Evolutionary conservation across 2,329 filamentous ascomycete genomes (phyloP), one percentile per base, ranked within the genome.

Genomic region (Bipolaris gigantea): DNA sequence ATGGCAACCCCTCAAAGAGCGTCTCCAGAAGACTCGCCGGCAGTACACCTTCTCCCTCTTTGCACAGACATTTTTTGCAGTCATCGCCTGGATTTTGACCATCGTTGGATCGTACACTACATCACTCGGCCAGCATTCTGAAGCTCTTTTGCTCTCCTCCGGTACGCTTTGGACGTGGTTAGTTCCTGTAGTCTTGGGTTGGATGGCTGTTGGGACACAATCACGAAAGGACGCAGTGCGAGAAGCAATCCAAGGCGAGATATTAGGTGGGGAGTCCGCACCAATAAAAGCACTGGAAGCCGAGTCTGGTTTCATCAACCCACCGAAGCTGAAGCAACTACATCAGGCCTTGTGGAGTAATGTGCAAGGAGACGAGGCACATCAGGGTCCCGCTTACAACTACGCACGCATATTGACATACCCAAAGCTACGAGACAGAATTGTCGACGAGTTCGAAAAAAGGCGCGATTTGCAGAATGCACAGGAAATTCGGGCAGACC

Each of bases 101-200:
- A 44, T 44, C 10, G 18, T 44, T 34, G 42, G 30, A 44, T 44
- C 42, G 27, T 44, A 44, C 30, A 5, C 23, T 23, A 34, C 42
- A 34, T 34, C 42, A 11, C 42, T 44, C 13, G 46, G 46, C 34
- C 36, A 41, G 18, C 36, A 41, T 34, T 48, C 46, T 4, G 46
- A 48, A 48, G 46, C 46, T 19, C 36, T 48, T 15, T 18, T 35
- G 15, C 46, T 48, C 36, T 48, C 46, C 8, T 48, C 46, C 15
- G 46, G 46, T 13, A 48, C 46, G 4, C 46, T 48, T 34, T 48
- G 46, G 46, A 48, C 46, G 8, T 48, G 46, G 46, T 34, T 48
- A n/a, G 18, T 48, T 18, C 46, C 46, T 4, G 25, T 48, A 35
- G 46, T 48, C 27, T 41, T 48, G 46, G 46, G 46, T 25, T 48